Evolutionary conservation across 768 basidiomycete genomes (phyloP), one percentile per base, ranked within the genome.

Genomic region (Pulveroboletus frians): DNA sequence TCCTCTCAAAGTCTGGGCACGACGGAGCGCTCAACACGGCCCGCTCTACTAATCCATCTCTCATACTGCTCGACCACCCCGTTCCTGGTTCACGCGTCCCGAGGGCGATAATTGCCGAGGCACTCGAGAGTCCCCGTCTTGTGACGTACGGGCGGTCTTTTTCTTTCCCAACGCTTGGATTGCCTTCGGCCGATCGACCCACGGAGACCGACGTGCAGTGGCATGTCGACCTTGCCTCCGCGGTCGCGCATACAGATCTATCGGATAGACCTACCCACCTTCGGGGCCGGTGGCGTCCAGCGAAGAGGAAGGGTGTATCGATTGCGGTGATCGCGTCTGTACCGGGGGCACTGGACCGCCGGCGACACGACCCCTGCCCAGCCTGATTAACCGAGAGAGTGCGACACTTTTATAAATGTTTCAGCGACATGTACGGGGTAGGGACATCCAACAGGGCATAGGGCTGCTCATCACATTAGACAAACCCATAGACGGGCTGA

Each of bases 81-180:
- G 13, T 37, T 46, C 26, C 39, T 59, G 17, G 37, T 53, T 3
- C 23, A 44, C 47, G 43, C 46, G 26, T 43, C 31, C 23, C 30
- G 10, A 7, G 47, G 46, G 14, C 37, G 7, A 36, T 18, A 9
- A 17, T 49, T 5, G 8, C n/a, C 21, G 36, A 40, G 32, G 50
- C 53, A 32, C 60, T 55, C 18, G 56, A 55, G 39, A 52, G 47
- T 13, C 29, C 53, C 13, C 42, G 23, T 26, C 40, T 17, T 39
- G 46, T 23, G 49, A 42, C 30, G 32, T 47, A 58, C 2, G 43
- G 23, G 34, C 46, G 44, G 32, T 47, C 47, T 27, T 34, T 52
- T 26, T 26, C 2, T 26, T 26, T 26, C 23, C 23, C 41, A 52
- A 31, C 37, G 35, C 17, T 47, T 50, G 2, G 53, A 29, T 53